Conservation (phyloP, 2,329 filamentous ascomycete genomes). For the Trichophyton benhamiae region DNA sequence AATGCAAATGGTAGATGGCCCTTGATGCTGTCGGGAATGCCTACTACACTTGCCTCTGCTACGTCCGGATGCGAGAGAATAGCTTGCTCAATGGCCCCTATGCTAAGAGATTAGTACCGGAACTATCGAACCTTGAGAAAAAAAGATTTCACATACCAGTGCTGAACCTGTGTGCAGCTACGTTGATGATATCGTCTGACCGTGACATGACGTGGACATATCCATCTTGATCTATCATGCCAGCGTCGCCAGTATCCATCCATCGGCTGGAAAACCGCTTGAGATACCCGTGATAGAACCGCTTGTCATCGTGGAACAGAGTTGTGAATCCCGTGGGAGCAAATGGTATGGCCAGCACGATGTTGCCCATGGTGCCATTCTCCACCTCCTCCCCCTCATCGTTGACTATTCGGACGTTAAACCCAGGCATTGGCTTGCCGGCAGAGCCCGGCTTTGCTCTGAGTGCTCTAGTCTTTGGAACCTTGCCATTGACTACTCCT, state of each 20-base stretch:
- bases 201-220: conserved; percentile 53
- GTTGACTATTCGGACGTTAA: conserved; percentile 74
- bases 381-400: conserved; percentile 61
- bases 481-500: conserved; percentile 42
- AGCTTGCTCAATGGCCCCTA: conserved; percentile 80
- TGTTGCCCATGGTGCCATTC: conserved; percentile 75
- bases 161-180: conserved; percentile 83
- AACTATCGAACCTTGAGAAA: no score
- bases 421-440: conserved; percentile 82
- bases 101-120: neutral
- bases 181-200: conserved; percentile 83
- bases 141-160: conserved; percentile 48
- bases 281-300: conserved; percentile 77
- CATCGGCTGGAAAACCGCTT: conserved; percentile 69
- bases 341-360: conserved; percentile 70
- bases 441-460: conserved; percentile 64
- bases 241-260: conserved; percentile 85
- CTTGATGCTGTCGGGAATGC: conserved; percentile 74
- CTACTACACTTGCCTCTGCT: conserved; percentile 74
- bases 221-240: conserved; percentile 65
- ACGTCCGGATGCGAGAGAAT: conserved; percentile 68
- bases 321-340: conserved; percentile 78
- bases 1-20: conserved; percentile 89
- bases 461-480: conserved; percentile 37
- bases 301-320: conserved; percentile 71